Percentiles rank a stretch among this genome's conserved stretches.
Evolutionary conservation across 345 rosid genomes (phyloP).

Genomic region (Citrus glauca): DNA sequence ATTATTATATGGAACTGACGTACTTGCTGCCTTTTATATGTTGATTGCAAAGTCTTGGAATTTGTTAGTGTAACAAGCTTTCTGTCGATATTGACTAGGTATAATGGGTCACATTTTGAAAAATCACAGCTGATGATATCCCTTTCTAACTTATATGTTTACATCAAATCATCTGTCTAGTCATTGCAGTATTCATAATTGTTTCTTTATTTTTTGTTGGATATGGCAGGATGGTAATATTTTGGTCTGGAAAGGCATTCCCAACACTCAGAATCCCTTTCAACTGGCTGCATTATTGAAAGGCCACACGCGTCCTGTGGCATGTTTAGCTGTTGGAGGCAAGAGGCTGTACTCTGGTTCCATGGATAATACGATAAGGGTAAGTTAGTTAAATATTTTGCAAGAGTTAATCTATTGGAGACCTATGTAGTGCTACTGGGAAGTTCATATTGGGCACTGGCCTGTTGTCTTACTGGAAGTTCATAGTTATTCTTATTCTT

Average conservation of each 20-base stretch:
- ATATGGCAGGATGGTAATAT: neutral
- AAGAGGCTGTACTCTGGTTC: conserved; percentile 12
- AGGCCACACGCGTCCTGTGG: neutral
- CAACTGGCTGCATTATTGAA: neutral
- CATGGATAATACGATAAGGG: conserved; percentile 8
- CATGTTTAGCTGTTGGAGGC: conserved; percentile 5
- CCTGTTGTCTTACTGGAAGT: neutral
- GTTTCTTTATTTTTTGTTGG: neutral
- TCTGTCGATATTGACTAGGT: neutral
- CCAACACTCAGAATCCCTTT: neutral
- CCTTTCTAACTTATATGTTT: neutral
- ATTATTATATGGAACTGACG: neutral
- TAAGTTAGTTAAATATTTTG: neutral
- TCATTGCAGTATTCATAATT: neutral
- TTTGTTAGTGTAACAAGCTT: neutral
- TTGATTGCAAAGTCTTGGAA: neutral
- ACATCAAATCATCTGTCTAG: neutral
- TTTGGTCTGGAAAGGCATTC: conserved; percentile 4
- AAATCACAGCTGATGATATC: neutral
- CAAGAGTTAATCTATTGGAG: neutral
- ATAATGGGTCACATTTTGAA: neutral
- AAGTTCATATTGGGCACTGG: neutral
- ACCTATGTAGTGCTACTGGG: neutral
- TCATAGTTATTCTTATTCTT: neutral
- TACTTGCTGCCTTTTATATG: neutral